Base-by-base conservation (phyloP, 2,329 filamentous ascomycete species). In the Botrytis pseudocinerea region DNA sequence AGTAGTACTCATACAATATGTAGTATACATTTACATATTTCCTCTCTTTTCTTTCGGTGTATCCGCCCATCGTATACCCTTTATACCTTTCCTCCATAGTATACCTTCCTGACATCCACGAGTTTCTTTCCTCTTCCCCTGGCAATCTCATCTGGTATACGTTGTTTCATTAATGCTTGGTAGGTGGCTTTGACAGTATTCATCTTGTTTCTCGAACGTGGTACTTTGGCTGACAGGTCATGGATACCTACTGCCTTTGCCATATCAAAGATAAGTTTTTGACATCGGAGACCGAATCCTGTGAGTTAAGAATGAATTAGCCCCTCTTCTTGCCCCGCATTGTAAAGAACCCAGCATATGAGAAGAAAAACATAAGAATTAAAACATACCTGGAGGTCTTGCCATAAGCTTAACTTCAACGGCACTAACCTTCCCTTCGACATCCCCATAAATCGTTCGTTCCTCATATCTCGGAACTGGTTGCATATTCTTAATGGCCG, bases 271-370 rank as follows among this genome's bases (percentile, higher is more conserved):
- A 99, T 95, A 76, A 94, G 89, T 81, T 93, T 90, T 79, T 97
- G 94, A 81, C 93, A 94, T 80, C 96, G 93, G 77, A 98, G 91
- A 80, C 96, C 96, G 80, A 98, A 99, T 74, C 96, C 96, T 98
- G 75, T 12, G 35, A 42, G 54, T 63, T 8, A 22, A 18, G 4
- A 61, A 40, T 75, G 76, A 68, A 71, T 57, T 71, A 71, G 46
- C 38, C 18, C 35, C 46, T 65, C 35, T 63, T 63, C 44, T 38
- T 51, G 16, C 59, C 69, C 35, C 35, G 46, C 46, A 35, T 42
- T 8, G 54, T 42, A 9, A 7, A 65, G 44, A 38, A 38, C 4
- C 6, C 35, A n/a, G 4, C 10, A 38, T 38, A 2, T 5, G 40
- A 28, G 35, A 32, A 25, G 16, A 14, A 40, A 54, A 28, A 61